These are phyloP conservation scores for Sinapis alba DNA, from an alignment of 441 rosid genomes.

Conservation along the genomic window DNA sequence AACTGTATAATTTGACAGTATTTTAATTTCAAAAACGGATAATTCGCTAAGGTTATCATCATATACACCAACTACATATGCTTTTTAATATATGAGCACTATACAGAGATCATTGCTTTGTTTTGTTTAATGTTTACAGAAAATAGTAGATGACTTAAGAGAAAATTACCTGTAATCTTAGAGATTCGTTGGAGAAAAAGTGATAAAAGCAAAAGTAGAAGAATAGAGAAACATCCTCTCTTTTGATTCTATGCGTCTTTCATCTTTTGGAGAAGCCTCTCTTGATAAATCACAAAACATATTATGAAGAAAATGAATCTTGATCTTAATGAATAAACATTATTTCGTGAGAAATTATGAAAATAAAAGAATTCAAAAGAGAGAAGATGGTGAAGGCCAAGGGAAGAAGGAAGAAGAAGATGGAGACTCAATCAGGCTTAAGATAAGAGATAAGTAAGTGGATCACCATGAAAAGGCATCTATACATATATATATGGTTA, in stretches of 20 bases:
- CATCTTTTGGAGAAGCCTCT: slow-evolving; percentile 30
- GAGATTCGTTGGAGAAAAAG: background rate
- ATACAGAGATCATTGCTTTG: background rate
- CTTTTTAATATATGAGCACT: background rate
- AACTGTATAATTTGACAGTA: background rate
- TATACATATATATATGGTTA: slow-evolving; percentile 15
- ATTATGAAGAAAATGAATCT: slow-evolving; percentile 18
- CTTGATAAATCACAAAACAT: slow-evolving; percentile 27
- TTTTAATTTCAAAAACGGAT: background rate
- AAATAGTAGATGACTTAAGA: background rate
- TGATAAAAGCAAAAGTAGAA: background rate
- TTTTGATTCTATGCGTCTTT: slow-evolving; percentile 31
- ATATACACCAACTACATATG: background rate
- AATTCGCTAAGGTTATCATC: background rate
- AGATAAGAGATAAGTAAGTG: slow-evolving; percentile 34
- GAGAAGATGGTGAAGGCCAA: slow-evolving; percentile 12
- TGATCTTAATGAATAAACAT: slow-evolving; percentile 15
- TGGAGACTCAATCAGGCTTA: slow-evolving; percentile 31
- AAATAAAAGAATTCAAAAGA: slow-evolving; percentile 13
- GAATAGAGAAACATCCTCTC: slow-evolving; percentile 28
- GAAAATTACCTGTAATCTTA: slow-evolving; percentile 29
- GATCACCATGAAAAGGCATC: slow-evolving; percentile 41
- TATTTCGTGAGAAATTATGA: slow-evolving; percentile 21
- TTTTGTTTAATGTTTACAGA: background rate
- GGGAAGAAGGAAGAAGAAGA: slow-evolving; percentile 18